Evolutionary conservation across 345 rosid species (phyloP).

Genomic region (Acer negundo): DNA sequence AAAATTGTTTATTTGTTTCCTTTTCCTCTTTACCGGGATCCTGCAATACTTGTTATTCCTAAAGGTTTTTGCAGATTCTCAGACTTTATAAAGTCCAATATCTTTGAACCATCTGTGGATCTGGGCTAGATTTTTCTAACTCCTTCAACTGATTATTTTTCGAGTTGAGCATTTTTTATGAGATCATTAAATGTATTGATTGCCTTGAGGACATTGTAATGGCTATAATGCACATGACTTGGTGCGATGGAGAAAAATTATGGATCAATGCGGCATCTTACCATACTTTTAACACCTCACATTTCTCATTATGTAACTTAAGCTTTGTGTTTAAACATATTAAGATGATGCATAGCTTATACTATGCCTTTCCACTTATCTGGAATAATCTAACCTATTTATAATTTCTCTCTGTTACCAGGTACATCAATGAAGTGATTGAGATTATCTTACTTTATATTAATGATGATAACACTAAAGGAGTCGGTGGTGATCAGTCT

Average conservation of each 20-base stretch:
- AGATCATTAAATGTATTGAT: neutral
- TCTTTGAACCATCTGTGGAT: neutral
- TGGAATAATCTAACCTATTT: neutral
- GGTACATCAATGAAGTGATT: constrained; percentile 90
- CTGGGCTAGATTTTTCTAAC: neutral
- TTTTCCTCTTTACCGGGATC: neutral
- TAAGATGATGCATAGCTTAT: neutral
- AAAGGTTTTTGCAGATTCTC: neutral
- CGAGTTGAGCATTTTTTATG: neutral
- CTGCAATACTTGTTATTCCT: neutral
- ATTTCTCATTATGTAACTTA: neutral
- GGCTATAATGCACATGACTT: neutral
- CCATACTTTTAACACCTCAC: constrained; percentile 2
- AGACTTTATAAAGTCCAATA: neutral
- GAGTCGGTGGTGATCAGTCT: constrained; percentile 46
- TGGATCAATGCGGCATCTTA: neutral
- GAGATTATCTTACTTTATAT: constrained; percentile 63
- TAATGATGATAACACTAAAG: constrained; percentile 44
- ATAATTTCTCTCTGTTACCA: constrained; percentile 26
- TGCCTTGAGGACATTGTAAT: neutral
- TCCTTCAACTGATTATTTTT: neutral
- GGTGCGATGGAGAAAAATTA: neutral
- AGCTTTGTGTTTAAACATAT: neutral
- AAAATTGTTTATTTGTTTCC: neutral
- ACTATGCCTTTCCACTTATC: constrained; percentile 5